Evolutionary conservation across 164 flowering plant genomes (phyloP).

Genomic region (Magnolia changhungtana): DNA sequence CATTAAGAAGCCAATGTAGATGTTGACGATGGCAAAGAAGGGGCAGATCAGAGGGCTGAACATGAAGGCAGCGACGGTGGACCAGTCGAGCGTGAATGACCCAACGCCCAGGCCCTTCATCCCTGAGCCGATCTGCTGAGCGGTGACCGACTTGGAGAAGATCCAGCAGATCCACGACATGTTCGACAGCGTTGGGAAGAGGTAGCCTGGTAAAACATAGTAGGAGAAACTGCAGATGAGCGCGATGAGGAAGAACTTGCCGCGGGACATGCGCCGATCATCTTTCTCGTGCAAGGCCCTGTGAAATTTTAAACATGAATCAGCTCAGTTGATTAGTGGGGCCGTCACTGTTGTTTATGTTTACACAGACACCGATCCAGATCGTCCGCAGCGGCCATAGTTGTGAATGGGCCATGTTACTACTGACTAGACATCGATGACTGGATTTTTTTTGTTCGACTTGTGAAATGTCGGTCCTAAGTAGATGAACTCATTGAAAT

Average conservation of each 20-base stretch:
- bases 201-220: slow-evolving; percentile 41
- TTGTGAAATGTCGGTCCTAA: too few species aligned
- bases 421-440: too few species aligned
- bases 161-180: slow-evolving; percentile 45
- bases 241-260: slow-evolving; percentile 42
- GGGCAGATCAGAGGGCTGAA: slow-evolving; percentile 42
- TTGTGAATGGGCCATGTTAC: too few species aligned
- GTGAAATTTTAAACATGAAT: not conserved
- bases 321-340: not conserved
- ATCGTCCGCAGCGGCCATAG: too few species aligned
- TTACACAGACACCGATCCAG: too few species aligned
- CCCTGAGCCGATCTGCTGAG: slow-evolving; percentile 51
- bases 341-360: too few species aligned
- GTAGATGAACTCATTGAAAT: too few species aligned
- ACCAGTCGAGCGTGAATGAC: slow-evolving; percentile 44
- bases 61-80: slow-evolving; percentile 37
- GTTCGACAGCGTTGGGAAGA: slow-evolving; percentile 39
- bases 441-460: too few species aligned
- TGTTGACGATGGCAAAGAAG: slow-evolving; percentile 40
- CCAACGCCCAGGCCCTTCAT: slow-evolving; percentile 41
- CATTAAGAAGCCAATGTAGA: slow-evolving; percentile 32
- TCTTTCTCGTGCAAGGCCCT: slow-evolving; percentile 46
- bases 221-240: slow-evolving; percentile 39
- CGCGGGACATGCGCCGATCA: slow-evolving; percentile 30
- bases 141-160: slow-evolving; percentile 43